Conservation (phyloP, 129 eudicot genomes). For the Centella asiatica region DNA sequence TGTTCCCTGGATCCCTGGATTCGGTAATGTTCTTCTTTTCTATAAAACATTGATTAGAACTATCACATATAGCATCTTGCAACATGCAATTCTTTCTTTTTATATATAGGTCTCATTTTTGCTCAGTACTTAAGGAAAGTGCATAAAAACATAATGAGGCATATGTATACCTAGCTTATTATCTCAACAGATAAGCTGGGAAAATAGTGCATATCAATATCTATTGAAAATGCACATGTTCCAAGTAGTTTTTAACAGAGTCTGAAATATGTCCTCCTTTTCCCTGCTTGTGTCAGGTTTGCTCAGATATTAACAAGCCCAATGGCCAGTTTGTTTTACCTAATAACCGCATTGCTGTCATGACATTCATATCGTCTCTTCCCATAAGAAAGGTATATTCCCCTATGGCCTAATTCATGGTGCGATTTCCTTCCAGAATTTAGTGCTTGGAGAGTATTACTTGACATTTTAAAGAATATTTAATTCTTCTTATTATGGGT, state of each 20-base stretch:
- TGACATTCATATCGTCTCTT: slow-evolving; percentile 90
- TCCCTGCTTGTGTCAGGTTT: slow-evolving; percentile 44
- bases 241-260: not conserved
- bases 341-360: slow-evolving; percentile 61
- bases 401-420: not conserved
- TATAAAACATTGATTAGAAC: not conserved
- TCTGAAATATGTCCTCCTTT: slow-evolving; percentile 3
- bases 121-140: not conserved
- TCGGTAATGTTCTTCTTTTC: not conserved
- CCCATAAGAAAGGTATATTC: slow-evolving; percentile 79
- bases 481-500: not conserved
- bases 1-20: no score
- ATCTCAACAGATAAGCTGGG: not conserved
- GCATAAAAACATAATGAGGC: not conserved
- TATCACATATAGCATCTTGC: not conserved
- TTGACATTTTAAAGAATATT: slow-evolving; percentile 9
- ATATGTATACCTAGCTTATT: not conserved
- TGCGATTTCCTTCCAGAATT: not conserved
- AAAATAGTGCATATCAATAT: no score
- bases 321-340: slow-evolving; percentile 88
- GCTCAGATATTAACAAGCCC: slow-evolving; percentile 94
- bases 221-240: not conserved
- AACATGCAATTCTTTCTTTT: not conserved
- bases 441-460: no score
- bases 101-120: no score